A percentile compares a stretch with the other conserved stretches of the same genome.
These are phyloP conservation scores for Nitzschia inconspicua DNA, from an alignment of 108 stramenopile genomes.

Conservation along the genomic window DNA sequence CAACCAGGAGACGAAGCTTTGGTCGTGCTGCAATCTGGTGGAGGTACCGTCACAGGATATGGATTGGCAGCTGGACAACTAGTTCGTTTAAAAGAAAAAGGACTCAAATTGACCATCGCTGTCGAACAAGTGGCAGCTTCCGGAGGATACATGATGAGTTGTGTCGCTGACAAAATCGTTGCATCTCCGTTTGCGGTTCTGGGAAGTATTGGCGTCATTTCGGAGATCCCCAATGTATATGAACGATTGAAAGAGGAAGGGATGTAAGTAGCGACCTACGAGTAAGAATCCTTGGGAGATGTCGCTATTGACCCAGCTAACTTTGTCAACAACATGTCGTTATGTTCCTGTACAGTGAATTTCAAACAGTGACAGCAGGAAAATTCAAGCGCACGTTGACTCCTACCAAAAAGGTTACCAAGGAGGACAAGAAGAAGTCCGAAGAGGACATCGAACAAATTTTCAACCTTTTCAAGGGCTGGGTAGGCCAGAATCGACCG, in stretches of 20 bases:
- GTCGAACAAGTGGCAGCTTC: conserved; percentile 94
- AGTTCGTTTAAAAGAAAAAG: conserved; percentile 69
- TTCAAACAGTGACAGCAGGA: conserved; percentile 91
- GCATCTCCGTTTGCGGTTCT: conserved; percentile 83
- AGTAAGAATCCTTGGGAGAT: too few species aligned
- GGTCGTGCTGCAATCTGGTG: conserved; percentile 80
- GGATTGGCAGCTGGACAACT: conserved; percentile 88
- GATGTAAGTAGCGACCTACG: conserved; percentile 71
- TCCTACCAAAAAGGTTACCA: conserved; percentile 83
- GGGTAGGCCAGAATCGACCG: conserved; percentile 80
- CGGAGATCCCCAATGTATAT: conserved; percentile 89
- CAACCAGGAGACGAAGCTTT: conserved; percentile 87
- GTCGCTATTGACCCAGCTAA: too few species aligned
- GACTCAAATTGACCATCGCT: conserved; percentile 82
- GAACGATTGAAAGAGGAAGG: conserved; percentile 87
- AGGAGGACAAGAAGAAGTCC: conserved; percentile 81
- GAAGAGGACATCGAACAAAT: conserved; percentile 80
- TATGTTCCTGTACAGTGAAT: conserved; percentile 52
- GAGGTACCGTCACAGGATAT: conserved; percentile 94
- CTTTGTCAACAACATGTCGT: neutral
- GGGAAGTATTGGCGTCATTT: conserved; percentile 89
- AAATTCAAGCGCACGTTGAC: conserved; percentile 91
- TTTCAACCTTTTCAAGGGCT: conserved; percentile 78
- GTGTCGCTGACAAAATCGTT: conserved; percentile 79
- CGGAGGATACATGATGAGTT: conserved; percentile 85